Percentiles rank a stretch among this genome's conserved stretches.
phyloP scores from a whole-genome alignment of 2,329 filamentous ascomycete species.

The Ambrosiella xylebori region DNA sequence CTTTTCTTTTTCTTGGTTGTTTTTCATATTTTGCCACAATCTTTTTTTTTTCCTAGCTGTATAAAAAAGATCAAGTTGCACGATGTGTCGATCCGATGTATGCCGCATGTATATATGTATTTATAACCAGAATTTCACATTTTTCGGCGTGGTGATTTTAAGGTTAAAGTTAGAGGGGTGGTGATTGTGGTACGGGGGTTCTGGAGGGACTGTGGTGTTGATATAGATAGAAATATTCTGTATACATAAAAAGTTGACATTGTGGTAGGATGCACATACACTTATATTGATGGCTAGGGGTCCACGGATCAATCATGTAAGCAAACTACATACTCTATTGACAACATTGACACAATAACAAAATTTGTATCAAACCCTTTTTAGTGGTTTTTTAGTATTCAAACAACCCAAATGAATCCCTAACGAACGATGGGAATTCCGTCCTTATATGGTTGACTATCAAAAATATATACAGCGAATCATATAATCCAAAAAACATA shows the following conservation, averaged over 20 bases:
- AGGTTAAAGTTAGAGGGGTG: too few species aligned
- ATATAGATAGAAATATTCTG: background rate
- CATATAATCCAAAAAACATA: background rate
- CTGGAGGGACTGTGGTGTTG: background rate
- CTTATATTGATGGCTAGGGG: too few species aligned
- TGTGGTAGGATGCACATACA: background rate
- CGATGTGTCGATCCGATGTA: too few species aligned
- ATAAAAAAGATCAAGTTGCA: background rate
- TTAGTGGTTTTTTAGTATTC: background rate
- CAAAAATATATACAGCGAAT: background rate
- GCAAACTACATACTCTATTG: background rate
- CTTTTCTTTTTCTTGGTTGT: conserved; percentile 5
- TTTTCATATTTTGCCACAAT: background rate
- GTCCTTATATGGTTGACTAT: background rate
- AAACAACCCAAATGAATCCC: background rate
- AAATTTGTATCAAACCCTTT: background rate
- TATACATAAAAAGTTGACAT: background rate
- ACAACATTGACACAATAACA: background rate
- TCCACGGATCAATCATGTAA: background rate
- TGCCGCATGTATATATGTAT: too few species aligned
- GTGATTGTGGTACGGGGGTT: background rate
- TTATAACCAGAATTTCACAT: too few species aligned
- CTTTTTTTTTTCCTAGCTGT: background rate
- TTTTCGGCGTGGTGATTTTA: too few species aligned
- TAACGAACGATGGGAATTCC: background rate